Base-by-base conservation (phyloP, 2,329 filamentous ascomycete genomes). In the Diplocarpon mali region DNA sequence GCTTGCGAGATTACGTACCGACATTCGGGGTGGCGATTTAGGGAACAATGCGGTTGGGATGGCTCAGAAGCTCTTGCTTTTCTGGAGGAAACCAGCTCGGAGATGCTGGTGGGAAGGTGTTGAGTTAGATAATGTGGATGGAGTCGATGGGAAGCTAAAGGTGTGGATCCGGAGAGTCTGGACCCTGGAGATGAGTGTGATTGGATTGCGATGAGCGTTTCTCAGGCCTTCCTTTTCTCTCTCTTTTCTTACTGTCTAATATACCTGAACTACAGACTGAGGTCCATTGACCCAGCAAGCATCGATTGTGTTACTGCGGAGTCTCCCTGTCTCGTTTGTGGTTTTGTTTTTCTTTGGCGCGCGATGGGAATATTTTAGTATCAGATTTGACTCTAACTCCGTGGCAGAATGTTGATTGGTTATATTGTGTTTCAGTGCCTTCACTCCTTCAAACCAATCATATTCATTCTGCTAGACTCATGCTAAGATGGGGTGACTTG, bases 91-190 rank as follows among this genome's bases (percentile, higher is more conserved):
- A 67, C 92, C 92, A 13, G 92, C 92, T 12, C 73, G 92, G 49
- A 77, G 92, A 63, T 98, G 92, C 71, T 98, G 92, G 92, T 98
- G 92, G 92, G 92, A 98, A 64, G 92, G 92, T 17, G 84, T 98
- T 31, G 89, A 96, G 64, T 72, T 98, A 36, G 78, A 92, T 14
- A 74, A 85, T 53, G 85, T 98, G 11, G 87, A 93, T 40, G 92
- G 92, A 12, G 83, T 96, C 7, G 79, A 94, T 41, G 90, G 89
- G 42, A 86, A 82, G 63, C 73, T 98, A 55, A 98, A 98, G 68
- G 88, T 98, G 47, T 98, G 92, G 92, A 96, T 98, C 63, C 76
- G 92, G 60, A 78, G 92, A 58, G 92, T 98, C 48, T 98, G 92
- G 92, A 98, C 92, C 48, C 73, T 98, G 47, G 92, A 98, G 72